Evolutionary conservation across 176 grass and related monocot genomes (phyloP).

Genomic region (Poa annua): DNA sequence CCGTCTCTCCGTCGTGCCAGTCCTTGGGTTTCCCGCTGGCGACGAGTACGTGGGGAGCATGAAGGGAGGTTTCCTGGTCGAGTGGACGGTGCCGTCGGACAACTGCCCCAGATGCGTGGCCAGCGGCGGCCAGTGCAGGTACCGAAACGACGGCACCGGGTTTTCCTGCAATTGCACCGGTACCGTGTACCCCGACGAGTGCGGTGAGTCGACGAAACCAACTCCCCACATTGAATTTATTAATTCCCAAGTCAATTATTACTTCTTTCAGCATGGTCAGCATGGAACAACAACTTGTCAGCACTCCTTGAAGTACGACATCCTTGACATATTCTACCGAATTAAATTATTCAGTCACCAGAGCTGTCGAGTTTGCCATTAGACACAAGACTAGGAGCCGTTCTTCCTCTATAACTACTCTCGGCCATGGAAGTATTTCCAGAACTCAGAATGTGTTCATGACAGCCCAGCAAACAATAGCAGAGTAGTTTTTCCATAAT

Average conservation of each 20-base stretch:
- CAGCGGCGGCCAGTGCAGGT: constrained; percentile 36
- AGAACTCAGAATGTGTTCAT: not conserved
- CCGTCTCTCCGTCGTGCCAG: not conserved
- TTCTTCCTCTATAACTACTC: constrained; percentile 48
- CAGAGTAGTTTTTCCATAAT: not conserved
- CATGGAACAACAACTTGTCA: too few species aligned
- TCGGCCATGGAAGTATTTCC: not conserved
- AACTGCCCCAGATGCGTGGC: constrained; percentile 39
- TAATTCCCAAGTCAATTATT: too few species aligned
- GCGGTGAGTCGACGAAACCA: constrained; percentile 24
- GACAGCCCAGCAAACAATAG: not conserved
- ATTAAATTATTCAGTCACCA: constrained; percentile 32
- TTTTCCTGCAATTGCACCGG: not conserved
- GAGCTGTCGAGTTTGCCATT: constrained; percentile 8
- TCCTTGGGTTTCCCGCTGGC: not conserved
- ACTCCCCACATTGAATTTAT: too few species aligned
- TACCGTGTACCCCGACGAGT: not conserved
- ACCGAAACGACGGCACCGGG: not conserved
- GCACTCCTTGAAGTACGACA: not conserved
- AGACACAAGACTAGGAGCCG: constrained; percentile 42
- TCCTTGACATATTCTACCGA: constrained; percentile 29
- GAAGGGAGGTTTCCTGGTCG: constrained; percentile 31
- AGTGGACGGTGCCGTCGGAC: not conserved
- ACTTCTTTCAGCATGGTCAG: too few species aligned
- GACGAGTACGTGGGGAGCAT: not conserved